Base-by-base conservation (phyloP, 331 rosid genomes). In the Stylosanthes scabra region DNA sequence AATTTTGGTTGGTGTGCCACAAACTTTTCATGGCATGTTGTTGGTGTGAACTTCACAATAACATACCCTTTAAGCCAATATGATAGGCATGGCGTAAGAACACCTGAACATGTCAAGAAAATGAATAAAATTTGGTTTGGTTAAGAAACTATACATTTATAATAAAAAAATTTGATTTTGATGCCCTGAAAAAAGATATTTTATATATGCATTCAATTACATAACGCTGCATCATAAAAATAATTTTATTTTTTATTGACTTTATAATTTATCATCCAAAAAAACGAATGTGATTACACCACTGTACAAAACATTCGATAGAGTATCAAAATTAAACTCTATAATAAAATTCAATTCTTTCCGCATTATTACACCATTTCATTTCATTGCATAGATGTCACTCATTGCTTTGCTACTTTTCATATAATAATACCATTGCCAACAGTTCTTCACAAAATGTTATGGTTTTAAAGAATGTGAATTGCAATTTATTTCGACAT, bases 1-100 rank as follows among this genome's bases (percentile, higher is more conserved):
- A 65, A 49, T 45, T 74, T 46, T 49, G 87, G 80, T 88, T 88
- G 96, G 93, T 91, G 39, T 66, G 66, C 63, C 94, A 90, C 95
- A 84, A 82, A 74, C 93, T 94, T 94, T 77, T 83, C 83, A 88
- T 91, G 91, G 76, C 65, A 72, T 45, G 45, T 51, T 82, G 71
- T 72, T 65, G 77, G 65, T 83, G 74, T 73, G 66, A 60, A 72
- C 72, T 79, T 63, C 76, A 81, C 85, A 84, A 79, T 63, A 74
- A 81, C 86, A 84, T 80, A 39, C 87, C 78, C 78, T 78, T 85
- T 85, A 64, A 71, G 75, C 80, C 78, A 82, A 47, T 50, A n/a
- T 75, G 28, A n/a, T 71, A 20, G 8, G n/a, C 13, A 78, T 83
- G 80, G 70, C 37, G 55, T 40, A 61, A 31, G 29, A 42, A 37